These are phyloP conservation scores for Talaromyces piceae DNA, from an alignment of 2,329 filamentous ascomycete species.

Conservation along the genomic window DNA sequence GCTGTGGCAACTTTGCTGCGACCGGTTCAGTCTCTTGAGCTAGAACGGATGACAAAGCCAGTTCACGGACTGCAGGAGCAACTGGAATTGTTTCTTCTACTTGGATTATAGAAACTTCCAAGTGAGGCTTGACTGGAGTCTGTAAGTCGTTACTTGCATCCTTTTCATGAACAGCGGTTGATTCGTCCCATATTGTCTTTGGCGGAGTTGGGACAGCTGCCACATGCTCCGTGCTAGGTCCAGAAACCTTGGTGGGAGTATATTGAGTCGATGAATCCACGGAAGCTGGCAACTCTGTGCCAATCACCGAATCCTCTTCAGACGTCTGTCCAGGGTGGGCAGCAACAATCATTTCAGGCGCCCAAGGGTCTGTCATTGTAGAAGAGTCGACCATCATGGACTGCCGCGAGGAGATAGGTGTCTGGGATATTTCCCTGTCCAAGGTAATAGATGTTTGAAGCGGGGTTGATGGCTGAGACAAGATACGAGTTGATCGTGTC, in stretches of 20 bases:
- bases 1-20: slow-evolving; percentile 10
- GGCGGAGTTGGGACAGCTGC: slow-evolving; percentile 31
- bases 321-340: background rate
- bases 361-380: slow-evolving; percentile 57
- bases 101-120: slow-evolving; percentile 26
- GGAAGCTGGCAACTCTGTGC: slow-evolving; percentile 18
- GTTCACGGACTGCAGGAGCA: slow-evolving; percentile 40
- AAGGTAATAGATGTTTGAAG: slow-evolving; percentile 22
- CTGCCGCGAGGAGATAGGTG: slow-evolving; percentile 18
- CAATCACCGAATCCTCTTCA: background rate
- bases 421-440: slow-evolving; percentile 27
- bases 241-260: slow-evolving; percentile 28
- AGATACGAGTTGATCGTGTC: slow-evolving; percentile 24
- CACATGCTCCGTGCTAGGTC: slow-evolving; percentile 20
- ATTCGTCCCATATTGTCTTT: slow-evolving; percentile 35
- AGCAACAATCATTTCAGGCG: slow-evolving; percentile 17
- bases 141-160: slow-evolving; percentile 13
- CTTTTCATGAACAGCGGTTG: slow-evolving; percentile 9
- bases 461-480: slow-evolving; percentile 34
- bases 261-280: slow-evolving; percentile 38
- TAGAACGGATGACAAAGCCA: slow-evolving; percentile 7
- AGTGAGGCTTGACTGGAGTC: slow-evolving; percentile 16
- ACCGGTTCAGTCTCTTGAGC: slow-evolving; percentile 11
- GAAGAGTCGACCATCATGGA: slow-evolving; percentile 52
- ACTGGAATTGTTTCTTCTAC: slow-evolving; percentile 30